Evolutionary conservation across 352 stramenopile species (phyloP).

Genomic region (Globisporangium splendens): DNA sequence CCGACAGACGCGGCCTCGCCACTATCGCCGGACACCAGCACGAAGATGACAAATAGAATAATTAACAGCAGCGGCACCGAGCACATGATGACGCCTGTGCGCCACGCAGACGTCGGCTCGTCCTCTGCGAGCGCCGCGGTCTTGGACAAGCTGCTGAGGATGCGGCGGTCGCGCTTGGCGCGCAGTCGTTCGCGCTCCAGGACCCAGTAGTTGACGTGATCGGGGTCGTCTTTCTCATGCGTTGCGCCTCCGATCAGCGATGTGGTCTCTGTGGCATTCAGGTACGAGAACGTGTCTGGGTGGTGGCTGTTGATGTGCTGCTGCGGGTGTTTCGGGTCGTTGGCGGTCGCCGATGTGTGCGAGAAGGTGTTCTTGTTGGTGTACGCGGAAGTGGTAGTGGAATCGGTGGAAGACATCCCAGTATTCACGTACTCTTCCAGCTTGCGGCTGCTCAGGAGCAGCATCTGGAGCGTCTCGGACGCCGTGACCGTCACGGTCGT

Average conservation of each 20-base stretch:
- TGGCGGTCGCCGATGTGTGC: background rate
- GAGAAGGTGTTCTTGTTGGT: slow-evolving; percentile 4
- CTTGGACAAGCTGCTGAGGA: slow-evolving; percentile 9
- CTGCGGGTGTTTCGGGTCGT: slow-evolving; percentile 2
- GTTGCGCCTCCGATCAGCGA: slow-evolving; percentile 24
- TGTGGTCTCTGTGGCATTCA: slow-evolving; percentile 20
- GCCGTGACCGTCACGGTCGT: slow-evolving; percentile 25
- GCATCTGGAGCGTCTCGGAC: slow-evolving; percentile 13
- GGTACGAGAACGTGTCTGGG: background rate
- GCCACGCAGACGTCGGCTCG: slow-evolving; percentile 43
- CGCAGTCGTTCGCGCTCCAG: slow-evolving; percentile 63
- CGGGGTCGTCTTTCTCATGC: slow-evolving; percentile 12
- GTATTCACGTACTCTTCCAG: slow-evolving; percentile 10
- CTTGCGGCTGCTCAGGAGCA: slow-evolving; percentile 14
- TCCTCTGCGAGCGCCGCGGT: slow-evolving; percentile 2
- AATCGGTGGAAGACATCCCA: background rate
- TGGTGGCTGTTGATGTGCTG: slow-evolving; percentile 5
- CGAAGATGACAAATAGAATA: slow-evolving; percentile 50
- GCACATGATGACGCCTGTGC: slow-evolving; percentile 63
- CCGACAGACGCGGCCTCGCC: slow-evolving; percentile 4
- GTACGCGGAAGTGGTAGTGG: slow-evolving; percentile 4
- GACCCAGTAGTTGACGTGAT: slow-evolving; percentile 72
- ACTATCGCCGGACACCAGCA: slow-evolving; percentile 37
- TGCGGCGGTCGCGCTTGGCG: slow-evolving; percentile 13
- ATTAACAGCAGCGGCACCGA: slow-evolving; percentile 62